Percentiles rank a stretch among this genome's conserved stretches.
These are phyloP conservation scores for Sarcodon sp. DNA, from an alignment of 768 basidiomycete species.

Conservation along the genomic window DNA sequence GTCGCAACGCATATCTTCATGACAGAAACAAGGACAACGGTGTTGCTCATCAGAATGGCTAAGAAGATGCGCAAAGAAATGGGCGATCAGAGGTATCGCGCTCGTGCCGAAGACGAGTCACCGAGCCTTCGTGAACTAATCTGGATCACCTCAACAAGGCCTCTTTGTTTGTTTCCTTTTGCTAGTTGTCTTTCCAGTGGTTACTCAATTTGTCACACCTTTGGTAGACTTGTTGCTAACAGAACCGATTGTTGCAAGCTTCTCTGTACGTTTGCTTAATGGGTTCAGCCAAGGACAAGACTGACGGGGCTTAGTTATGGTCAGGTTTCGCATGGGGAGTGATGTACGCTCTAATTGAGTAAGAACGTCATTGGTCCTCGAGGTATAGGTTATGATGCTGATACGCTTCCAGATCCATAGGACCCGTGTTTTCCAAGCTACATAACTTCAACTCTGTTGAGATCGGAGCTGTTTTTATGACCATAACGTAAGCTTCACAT, in stretches of 20 bases:
- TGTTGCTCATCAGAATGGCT: slow-evolving; percentile 58
- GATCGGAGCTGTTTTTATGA: slow-evolving; percentile 45
- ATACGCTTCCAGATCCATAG: slow-evolving; percentile 30
- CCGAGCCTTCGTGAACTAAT: slow-evolving; percentile 44
- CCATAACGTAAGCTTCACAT: slow-evolving; percentile 33
- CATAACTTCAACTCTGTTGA: slow-evolving; percentile 49
- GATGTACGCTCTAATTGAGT: slow-evolving; percentile 56
- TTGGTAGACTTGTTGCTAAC: slow-evolving; percentile 45
- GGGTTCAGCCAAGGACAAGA: neutral
- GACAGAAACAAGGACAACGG: slow-evolving; percentile 61
- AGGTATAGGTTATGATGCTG: neutral
- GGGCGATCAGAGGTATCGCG: slow-evolving; percentile 48
- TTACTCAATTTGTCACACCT: neutral
- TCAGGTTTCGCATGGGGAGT: slow-evolving; percentile 69
- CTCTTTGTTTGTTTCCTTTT: slow-evolving; percentile 19
- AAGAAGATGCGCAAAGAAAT: slow-evolving; percentile 49
- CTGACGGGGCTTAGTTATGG: slow-evolving; percentile 34
- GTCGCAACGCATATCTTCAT: slow-evolving; percentile 39
- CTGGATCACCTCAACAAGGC: slow-evolving; percentile 57
- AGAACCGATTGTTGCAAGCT: slow-evolving; percentile 64
- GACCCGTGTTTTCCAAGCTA: slow-evolving; percentile 38
- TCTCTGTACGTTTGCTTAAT: slow-evolving; percentile 36
- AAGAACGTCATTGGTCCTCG: slow-evolving; percentile 1
- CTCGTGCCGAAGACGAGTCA: slow-evolving; percentile 52
- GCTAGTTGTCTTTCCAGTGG: neutral